Evolutionary conservation across 805 yeast genomes (phyloP), one percentile per base, ranked within the genome.

Genomic region (Candida alai): DNA sequence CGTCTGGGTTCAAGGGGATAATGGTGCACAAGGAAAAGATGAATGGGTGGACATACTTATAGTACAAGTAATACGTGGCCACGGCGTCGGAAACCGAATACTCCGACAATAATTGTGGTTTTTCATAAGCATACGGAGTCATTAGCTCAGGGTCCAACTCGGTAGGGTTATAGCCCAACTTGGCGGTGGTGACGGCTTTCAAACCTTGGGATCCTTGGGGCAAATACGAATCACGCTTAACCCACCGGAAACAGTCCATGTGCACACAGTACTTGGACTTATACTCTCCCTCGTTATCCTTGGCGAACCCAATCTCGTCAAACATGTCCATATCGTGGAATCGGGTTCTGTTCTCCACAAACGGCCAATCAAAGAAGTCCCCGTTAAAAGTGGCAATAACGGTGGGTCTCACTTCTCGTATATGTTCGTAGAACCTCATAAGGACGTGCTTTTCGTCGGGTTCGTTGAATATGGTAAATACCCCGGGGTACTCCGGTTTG

Each of bases 51-150:
- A 93, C 96, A 54, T 93, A 94, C 60, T 93, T 93, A 78, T 84
- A 89, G 65, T 89, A 93, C 29, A 93, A 67, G 58, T 93, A 93
- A 55, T 89, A 93, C 0, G 99, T 93, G 4, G 98, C 98, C 24
- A 94, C 98, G 9, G 99, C 99, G 70, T 93, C 99, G 37, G 98
- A 94, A 18, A 93, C 99, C 1, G 98, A 94, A 58, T 93, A 93
- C 54, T 94, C 98, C 0, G 98, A 87, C 33, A 93, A 61, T 3
- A 82, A 63, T 51, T 93, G 97, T 1, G 99, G 98, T 48, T 83
- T 77, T 50, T 89, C 96, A 45, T 81, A 78, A 3, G 99, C 99
- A 57, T 90, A 93, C 0, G 97, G 97, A 0, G 97, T 88, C 99
- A 93, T 93, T 32, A 89, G 65, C 60, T 93, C 99, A 0, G 99